These are phyloP conservation scores for Taxawa tesnikishii DNA, from an alignment of 2,329 filamentous ascomycete species.

Conservation along the genomic window DNA sequence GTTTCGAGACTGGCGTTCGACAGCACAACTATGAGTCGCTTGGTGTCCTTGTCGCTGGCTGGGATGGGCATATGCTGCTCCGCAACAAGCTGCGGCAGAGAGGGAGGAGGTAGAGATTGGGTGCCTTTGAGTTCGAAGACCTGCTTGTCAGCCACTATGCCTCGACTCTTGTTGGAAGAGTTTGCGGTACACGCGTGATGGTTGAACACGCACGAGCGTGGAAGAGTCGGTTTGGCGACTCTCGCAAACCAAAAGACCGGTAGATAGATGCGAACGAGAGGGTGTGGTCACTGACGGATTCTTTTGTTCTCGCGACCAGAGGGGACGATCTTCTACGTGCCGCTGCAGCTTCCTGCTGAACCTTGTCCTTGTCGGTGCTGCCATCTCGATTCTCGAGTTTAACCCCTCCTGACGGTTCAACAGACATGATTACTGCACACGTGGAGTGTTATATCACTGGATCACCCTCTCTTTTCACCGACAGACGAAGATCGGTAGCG, in stretches of 20 bases:
- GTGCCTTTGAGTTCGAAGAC: constrained; percentile 41
- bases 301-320: constrained; percentile 8
- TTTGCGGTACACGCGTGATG: constrained; percentile 3
- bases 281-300: constrained; percentile 9
- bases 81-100: constrained; percentile 81
- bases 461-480: too few species aligned
- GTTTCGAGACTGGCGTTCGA: constrained; percentile 97
- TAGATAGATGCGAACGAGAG: neutral
- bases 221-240: neutral
- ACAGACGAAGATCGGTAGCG: too few species aligned
- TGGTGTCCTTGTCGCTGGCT: constrained; percentile 75
- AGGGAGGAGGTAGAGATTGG: constrained; percentile 85
- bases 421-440: too few species aligned
- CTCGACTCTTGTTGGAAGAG: constrained; percentile 10
- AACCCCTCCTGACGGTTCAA: too few species aligned
- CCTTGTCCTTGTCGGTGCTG: too few species aligned
- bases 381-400: too few species aligned
- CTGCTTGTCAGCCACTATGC: constrained; percentile 9
- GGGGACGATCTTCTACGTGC: neutral
- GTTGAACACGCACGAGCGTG: constrained; percentile 7
- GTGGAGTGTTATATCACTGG: too few species aligned
- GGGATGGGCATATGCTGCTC: constrained; percentile 83
- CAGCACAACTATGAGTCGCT: constrained; percentile 86
- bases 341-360: neutral
- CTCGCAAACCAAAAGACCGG: neutral